Evolutionary conservation across 1,284 basidiomycete species (phyloP).

Genomic region (Macrocystidia cucumis): DNA sequence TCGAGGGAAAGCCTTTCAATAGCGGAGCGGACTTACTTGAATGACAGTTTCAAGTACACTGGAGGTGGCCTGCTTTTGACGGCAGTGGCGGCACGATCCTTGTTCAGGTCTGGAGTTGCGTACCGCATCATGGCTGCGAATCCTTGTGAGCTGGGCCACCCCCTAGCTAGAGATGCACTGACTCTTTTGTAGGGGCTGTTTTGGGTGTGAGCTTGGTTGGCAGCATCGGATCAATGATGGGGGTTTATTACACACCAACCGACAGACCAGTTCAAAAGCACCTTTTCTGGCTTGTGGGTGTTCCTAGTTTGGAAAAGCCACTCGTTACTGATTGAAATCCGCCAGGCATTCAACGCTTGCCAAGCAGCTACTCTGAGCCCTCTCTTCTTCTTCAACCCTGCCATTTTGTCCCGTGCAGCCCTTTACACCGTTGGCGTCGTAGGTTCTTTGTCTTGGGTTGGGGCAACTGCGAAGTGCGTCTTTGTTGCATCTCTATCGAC

Average conservation of each 20-base stretch:
- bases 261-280: conserved; percentile 70
- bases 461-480: conserved; percentile 76
- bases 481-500: not conserved
- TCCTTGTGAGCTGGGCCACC: conserved; percentile 51
- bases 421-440: conserved; percentile 85
- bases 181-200: conserved; percentile 55
- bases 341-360: conserved; percentile 77
- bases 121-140: conserved; percentile 81
- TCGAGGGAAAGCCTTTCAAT: conserved; percentile 60
- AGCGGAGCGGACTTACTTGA: conserved; percentile 64
- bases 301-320: not conserved
- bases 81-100: conserved; percentile 67
- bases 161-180: not conserved
- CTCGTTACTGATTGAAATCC: conserved; percentile 3
- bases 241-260: conserved; percentile 66
- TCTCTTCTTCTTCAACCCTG: conserved; percentile 81
- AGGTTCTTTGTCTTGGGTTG: conserved; percentile 80
- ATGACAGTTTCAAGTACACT: conserved; percentile 82
- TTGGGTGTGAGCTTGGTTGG: conserved; percentile 78
- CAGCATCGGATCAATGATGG: conserved; percentile 75
- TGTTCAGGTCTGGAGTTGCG: conserved; percentile 73
- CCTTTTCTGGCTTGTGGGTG: conserved; percentile 65
- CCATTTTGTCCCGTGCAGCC: conserved; percentile 82
- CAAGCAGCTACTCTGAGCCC: conserved; percentile 83
- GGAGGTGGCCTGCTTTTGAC: conserved; percentile 76